These are phyloP conservation scores for Epicoccum nigrum DNA, from an alignment of 2,329 filamentous ascomycete genomes.

Conservation along the genomic window DNA sequence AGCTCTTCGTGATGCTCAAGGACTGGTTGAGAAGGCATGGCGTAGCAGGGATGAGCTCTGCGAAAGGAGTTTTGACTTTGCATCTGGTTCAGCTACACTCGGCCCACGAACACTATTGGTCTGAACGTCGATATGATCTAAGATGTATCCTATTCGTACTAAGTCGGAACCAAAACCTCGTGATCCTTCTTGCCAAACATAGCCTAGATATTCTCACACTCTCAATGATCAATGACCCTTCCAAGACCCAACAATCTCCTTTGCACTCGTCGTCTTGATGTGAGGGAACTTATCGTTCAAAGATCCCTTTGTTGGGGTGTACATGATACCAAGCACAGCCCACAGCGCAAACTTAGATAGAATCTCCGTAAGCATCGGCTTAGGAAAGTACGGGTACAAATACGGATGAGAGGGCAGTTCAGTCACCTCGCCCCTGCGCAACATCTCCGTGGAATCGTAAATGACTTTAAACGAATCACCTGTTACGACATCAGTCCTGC, in stretches of 20 bases:
- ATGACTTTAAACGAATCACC: conserved; percentile 34
- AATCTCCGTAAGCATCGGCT: conserved; percentile 15
- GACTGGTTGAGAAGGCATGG: conserved; percentile 17
- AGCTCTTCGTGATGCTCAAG: conserved; percentile 13
- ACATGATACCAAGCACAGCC: conserved; percentile 11
- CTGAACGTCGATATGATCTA: not conserved
- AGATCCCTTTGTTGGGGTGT: conserved; percentile 11
- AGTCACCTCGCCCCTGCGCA: conserved; percentile 18
- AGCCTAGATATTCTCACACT: not conserved
- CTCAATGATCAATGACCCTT: conserved; percentile 1
- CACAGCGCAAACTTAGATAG: conserved; percentile 23
- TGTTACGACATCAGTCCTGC: conserved; percentile 18
- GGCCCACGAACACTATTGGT: conserved; percentile 12
- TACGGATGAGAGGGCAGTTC: conserved; percentile 24
- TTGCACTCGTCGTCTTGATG: conserved; percentile 18
- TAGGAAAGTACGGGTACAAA: conserved; percentile 24
- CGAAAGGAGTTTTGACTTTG: conserved; percentile 6
- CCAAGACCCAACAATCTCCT: conserved; percentile 20
- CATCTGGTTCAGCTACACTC: conserved; percentile 15
- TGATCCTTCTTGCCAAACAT: not conserved
- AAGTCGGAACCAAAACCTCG: too few species aligned
- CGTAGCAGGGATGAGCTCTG: not conserved
- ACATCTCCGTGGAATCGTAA: conserved; percentile 24
- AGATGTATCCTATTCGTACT: too few species aligned
- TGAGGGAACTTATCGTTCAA: conserved; percentile 28